Base-by-base conservation (phyloP, 805 yeast species). In the Candida adriatica region DNA sequence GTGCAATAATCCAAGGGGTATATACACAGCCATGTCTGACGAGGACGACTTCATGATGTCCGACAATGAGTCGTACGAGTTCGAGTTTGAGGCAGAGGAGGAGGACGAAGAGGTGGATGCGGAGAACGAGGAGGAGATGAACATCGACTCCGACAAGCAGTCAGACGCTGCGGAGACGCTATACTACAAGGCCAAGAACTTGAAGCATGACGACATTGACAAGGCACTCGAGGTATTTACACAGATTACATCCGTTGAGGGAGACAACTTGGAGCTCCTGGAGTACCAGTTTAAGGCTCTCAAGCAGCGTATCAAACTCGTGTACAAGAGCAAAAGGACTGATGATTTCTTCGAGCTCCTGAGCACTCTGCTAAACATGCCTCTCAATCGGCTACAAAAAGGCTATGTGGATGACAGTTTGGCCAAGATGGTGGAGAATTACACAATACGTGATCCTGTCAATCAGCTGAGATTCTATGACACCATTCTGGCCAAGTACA, bases 381-480 rank as follows among this genome's bases (percentile, higher is more conserved):
- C 26, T 13, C 33, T 16, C 44, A 31, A 10, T 39, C 43, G 16
- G 49, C 46, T 29, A 38, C 35, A 35, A 14, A 43, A 31, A 48
- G 26, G 56, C 53, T 31, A 41, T 43, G 33, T 54, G 55, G 40
- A 59, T 45, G 48, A 59, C 43, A 25, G 58, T 45, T 30, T 69
- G 56, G 42, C 61, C 55, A 23, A 68, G 58, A 40, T 71, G 56
- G 17, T 66, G 61, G 27, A 45, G 57, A 20, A 55, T 46, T 43
- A 64, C 29, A 19, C 30, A 9, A 31, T 39, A 13, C 41, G 45
- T 1, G 33, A 43, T 3, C 29, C 39, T 1, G 26, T 27, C 8
- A 33, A 29, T 1, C 33, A 55, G 53, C 38, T 43, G 37, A 5
- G 29, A 19, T 14, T 70, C 57, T 42, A 61, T 52, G 27, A 42